Percentiles rank a stretch among this genome's conserved stretches.
These are phyloP conservation scores for Pachysandra terminalis DNA, from an alignment of 164 flowering plant species.

Conservation along the genomic window DNA sequence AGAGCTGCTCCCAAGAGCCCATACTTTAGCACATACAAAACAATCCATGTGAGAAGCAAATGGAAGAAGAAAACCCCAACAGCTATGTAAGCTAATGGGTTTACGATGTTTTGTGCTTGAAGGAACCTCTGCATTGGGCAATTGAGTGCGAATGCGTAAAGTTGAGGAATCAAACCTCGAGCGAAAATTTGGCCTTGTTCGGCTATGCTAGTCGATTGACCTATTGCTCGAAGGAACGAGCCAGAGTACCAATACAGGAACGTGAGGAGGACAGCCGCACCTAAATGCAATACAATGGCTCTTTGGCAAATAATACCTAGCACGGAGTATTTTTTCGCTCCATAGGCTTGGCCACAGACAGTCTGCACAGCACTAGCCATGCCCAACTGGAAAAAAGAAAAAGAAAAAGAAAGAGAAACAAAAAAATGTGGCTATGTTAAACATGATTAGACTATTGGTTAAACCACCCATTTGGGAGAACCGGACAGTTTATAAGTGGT, in stretches of 20 bases:
- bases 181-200: constrained; percentile 46
- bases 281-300: constrained; percentile 46
- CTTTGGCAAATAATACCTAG: constrained; percentile 55
- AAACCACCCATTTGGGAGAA: too few species aligned
- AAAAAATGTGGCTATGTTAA: not conserved
- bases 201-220: constrained; percentile 38
- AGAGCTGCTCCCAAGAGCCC: constrained; percentile 69
- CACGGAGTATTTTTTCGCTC: constrained; percentile 35
- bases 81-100: constrained; percentile 55
- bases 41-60: constrained; percentile 45
- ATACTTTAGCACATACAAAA: constrained; percentile 38
- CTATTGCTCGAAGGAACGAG: constrained; percentile 33
- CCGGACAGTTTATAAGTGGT: too few species aligned
- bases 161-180: constrained; percentile 42
- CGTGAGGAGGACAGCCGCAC: constrained; percentile 48
- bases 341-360: constrained; percentile 58
- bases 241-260: constrained; percentile 54
- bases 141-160: constrained; percentile 45
- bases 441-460: not conserved
- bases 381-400: constrained; percentile 35
- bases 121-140: constrained; percentile 63
- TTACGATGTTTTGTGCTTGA: constrained; percentile 57
- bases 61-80: constrained; percentile 46
- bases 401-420: not conserved
- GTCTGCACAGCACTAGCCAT: constrained; percentile 71